Base-by-base conservation (phyloP, 169 alveolate species). In the Babesia microti region DNA sequence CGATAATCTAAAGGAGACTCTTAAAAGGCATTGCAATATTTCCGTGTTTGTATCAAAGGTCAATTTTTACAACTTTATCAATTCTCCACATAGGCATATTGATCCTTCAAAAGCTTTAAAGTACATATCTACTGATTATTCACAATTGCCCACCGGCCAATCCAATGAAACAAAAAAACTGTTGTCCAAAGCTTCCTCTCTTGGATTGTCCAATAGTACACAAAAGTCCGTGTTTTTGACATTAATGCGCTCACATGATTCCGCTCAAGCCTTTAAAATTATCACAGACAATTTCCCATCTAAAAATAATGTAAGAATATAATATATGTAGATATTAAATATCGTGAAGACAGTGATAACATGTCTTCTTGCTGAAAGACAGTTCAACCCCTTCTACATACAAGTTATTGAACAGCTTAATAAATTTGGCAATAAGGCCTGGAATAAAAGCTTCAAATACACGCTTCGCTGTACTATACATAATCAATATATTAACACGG, bases 181-280 rank as follows among this genome's bases (percentile, higher is more conserved):
- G 24, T 28, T 59, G 6, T 50, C 41, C 22, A 59, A 59, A 27
- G 72, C 72, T 2, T 23, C 23, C 5, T 4, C 7, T 6, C 15
- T 11, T 6, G 49, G 72, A 17, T 22, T 59, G 30, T 46, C 48
- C 39, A 39, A 48, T 7, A 50, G 51, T 32, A 30, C 41, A 23
- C 65, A 59, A 43, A 59, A 59, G 47, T 46, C 72, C 12, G 51
- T 52, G 2, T 59, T 59, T 24, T 33, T 59, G 34, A 50, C 56
- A 11, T 50, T 59, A 17, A 50, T 44, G 61, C 56, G 51, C 11
- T 32, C 65, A 5, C 22, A 50, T 6, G 43, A 50, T 27, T 65
- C 72, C 23, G 50, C 41, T 15, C 58, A 59, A 21, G 72, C 72
- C 2, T 46, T 59, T 0, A 55, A 59, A 17, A 29, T 50, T 12